phyloP scores from a whole-genome alignment of 768 basidiomycete species.

The Ramaria sp. region DNA sequence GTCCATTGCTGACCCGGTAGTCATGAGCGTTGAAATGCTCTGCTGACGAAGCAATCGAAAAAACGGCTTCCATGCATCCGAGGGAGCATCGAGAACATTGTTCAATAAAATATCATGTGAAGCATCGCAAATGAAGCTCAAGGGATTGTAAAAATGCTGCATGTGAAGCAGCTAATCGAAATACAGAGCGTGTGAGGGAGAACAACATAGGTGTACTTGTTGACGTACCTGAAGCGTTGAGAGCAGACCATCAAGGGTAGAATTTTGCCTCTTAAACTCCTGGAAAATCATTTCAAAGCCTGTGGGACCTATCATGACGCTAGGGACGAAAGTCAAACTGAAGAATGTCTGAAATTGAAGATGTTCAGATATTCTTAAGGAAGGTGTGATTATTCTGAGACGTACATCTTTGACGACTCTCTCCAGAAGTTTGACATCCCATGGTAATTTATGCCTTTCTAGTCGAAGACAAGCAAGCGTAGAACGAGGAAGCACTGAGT shows the following conservation, averaged over 20 bases:
- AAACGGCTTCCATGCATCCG: conserved; percentile 7
- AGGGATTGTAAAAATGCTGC: conserved; percentile 59
- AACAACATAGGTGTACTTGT: background rate
- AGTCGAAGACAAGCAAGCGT: conserved; percentile 49
- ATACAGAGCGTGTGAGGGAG: background rate
- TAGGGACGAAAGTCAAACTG: conserved; percentile 45
- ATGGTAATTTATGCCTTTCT: conserved; percentile 37
- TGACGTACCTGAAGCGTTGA: conserved; percentile 49
- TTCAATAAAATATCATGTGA: background rate
- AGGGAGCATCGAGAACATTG: background rate
- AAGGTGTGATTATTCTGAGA: background rate
- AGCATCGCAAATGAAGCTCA: conserved; percentile 30
- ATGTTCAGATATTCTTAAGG: background rate
- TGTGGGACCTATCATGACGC: conserved; percentile 49
- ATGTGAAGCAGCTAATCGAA: conserved; percentile 45
- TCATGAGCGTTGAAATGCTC: background rate
- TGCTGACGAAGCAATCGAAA: conserved; percentile 1
- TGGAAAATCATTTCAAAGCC: conserved; percentile 45
- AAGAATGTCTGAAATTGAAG: conserved; percentile 44
- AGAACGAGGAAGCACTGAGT: conserved; percentile 45
- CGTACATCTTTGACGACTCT: conserved; percentile 43
- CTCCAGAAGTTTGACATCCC: conserved; percentile 37
- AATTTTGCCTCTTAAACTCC: conserved; percentile 42
- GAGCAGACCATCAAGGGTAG: conserved; percentile 44
- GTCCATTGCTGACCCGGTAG: background rate